Conservation (phyloP, 164 flowering plant species). For the Stephania japonica region DNA sequence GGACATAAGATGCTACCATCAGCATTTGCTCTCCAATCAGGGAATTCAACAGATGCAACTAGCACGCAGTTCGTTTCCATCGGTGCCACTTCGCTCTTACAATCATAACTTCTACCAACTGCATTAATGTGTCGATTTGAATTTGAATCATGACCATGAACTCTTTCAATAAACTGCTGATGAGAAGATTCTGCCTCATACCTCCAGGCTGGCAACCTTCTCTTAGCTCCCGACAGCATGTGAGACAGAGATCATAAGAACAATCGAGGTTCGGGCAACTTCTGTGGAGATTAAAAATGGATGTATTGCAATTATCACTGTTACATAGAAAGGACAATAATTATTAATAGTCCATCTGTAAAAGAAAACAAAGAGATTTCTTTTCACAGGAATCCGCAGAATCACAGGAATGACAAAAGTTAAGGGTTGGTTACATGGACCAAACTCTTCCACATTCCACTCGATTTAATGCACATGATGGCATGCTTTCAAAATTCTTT, state of each 20-base stretch:
- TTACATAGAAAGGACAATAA: slow-evolving; percentile 4
- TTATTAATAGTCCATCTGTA: slow-evolving; percentile 1
- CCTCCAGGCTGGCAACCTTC: slow-evolving; percentile 38
- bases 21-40: slow-evolving; percentile 44
- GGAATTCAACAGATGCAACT: slow-evolving; percentile 14
- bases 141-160: slow-evolving; percentile 16
- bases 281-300: slow-evolving; percentile 66
- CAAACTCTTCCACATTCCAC: neutral
- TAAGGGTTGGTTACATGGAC: neutral
- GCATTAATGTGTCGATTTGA: slow-evolving; percentile 5
- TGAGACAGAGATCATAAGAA: slow-evolving; percentile 71
- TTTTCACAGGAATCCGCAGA: neutral
- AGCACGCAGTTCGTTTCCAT: slow-evolving; percentile 5
- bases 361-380: slow-evolving; percentile 2
- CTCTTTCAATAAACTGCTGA: slow-evolving; percentile 17
- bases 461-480: neutral
- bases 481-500: neutral
- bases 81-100: slow-evolving; percentile 23
- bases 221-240: slow-evolving; percentile 66
- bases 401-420: neutral
- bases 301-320: slow-evolving; percentile 75
- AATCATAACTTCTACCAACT: slow-evolving; percentile 10
- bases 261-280: slow-evolving; percentile 65
- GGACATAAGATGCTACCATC: slow-evolving; percentile 73
- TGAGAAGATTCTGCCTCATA: slow-evolving; percentile 27